phyloP scores from a whole-genome alignment of 2,329 filamentous ascomycete genomes.

The Microcyclospora pomicola region DNA sequence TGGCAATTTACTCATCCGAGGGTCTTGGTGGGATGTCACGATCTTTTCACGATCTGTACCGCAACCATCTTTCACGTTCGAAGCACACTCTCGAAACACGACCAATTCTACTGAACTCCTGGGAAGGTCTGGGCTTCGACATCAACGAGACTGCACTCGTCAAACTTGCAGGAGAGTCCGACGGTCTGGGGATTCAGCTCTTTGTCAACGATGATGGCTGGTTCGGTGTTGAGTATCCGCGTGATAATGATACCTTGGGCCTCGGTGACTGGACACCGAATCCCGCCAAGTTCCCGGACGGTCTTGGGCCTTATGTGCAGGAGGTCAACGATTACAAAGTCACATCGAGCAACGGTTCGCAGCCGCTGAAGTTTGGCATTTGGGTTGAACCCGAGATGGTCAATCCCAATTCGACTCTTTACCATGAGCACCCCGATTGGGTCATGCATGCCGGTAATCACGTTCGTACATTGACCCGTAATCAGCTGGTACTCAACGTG shows the following conservation, averaged over 20 bases:
- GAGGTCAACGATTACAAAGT: slow-evolving; percentile 38
- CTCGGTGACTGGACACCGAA: slow-evolving; percentile 53
- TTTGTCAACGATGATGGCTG: slow-evolving; percentile 55
- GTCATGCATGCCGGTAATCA: slow-evolving; percentile 44
- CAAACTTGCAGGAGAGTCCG: slow-evolving; percentile 41
- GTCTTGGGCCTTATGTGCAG: slow-evolving; percentile 38
- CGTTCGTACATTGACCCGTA: slow-evolving; percentile 40
- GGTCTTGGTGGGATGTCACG: slow-evolving; percentile 50
- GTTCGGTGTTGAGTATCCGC: slow-evolving; percentile 51
- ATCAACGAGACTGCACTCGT: slow-evolving; percentile 44
- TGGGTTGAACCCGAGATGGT: slow-evolving; percentile 60
- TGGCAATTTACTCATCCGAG: slow-evolving; percentile 45
- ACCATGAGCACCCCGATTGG: slow-evolving; percentile 51
- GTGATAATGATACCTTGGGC: slow-evolving; percentile 42
- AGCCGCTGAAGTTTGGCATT: slow-evolving; percentile 45
- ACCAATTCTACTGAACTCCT: slow-evolving; percentile 49
- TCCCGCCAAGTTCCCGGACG: slow-evolving; percentile 43
- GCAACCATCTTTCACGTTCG: slow-evolving; percentile 45
- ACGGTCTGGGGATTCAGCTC: slow-evolving; percentile 45
- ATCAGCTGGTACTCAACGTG: slow-evolving; percentile 49
- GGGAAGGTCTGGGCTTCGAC: slow-evolving; percentile 49
- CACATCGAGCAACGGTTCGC: slow-evolving; percentile 27
- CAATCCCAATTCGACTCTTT: slow-evolving; percentile 47
- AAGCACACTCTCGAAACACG: slow-evolving; percentile 39
- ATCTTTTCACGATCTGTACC: slow-evolving; percentile 47